Conservation (phyloP, 495 filamentous ascomycete species). For the Penicillium dipodomyicola region DNA sequence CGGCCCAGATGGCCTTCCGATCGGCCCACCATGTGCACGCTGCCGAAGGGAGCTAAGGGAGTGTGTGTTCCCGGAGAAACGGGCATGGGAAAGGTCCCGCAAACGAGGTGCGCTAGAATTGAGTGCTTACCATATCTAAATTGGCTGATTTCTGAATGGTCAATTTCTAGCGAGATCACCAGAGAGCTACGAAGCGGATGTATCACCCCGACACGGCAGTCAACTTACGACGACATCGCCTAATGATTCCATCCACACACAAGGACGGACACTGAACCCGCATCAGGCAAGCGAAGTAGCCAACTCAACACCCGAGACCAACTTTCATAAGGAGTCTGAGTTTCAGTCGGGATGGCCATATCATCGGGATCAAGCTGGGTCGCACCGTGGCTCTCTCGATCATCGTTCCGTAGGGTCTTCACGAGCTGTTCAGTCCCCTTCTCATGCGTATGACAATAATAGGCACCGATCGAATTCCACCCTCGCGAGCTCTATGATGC, state of each 20-base stretch:
- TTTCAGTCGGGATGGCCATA: constrained; percentile 9
- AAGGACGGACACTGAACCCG: background rate
- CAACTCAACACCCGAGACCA: background rate
- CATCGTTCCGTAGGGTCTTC: background rate
- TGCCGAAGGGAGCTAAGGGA: constrained; percentile 88
- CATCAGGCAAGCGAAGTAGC: background rate
- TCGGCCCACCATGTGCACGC: constrained; percentile 88
- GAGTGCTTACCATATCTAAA: background rate
- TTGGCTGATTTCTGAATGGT: constrained; percentile 5
- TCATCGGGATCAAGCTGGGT: background rate
- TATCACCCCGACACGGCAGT: constrained; percentile 7
- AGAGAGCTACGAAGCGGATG: constrained; percentile 16
- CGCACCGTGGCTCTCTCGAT: constrained; percentile 2
- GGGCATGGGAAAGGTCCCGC: constrained; percentile 44
- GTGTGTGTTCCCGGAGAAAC: constrained; percentile 88
- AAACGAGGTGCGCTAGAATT: constrained; percentile 33
- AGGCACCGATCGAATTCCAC: constrained; percentile 35
- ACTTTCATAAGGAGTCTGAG: background rate
- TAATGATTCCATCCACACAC: background rate
- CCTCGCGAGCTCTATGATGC: constrained; percentile 47
- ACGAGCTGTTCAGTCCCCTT: constrained; percentile 12
- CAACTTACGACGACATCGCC: background rate
- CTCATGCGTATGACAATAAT: constrained; percentile 18
- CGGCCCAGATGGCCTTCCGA: constrained; percentile 73
- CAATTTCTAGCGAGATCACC: constrained; percentile 19